Evolutionary conservation across 441 rosid species (phyloP), one percentile per base, ranked within the genome.

Genomic region (Brassica balearica): DNA sequence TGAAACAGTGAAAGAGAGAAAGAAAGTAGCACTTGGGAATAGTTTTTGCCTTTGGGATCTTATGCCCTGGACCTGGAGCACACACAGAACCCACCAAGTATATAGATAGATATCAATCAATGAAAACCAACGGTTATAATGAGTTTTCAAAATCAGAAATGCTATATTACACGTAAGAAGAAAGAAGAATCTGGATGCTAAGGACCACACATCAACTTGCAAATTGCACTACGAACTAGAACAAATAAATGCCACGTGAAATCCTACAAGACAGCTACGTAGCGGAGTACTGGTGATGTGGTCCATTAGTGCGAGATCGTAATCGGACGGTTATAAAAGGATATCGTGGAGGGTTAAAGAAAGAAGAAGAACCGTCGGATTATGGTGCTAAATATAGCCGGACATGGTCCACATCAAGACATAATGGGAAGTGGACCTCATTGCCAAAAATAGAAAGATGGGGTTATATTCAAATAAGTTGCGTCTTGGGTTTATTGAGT

Each of bases 351-450:
- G 11, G 25, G 25, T 65, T 11, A 60, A 56, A 61, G 62, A 76
- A 61, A 29, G 12, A 38, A 59, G 20, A 41, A 27, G 56, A 62
- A 65, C 75, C 83, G 89, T 85, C 85, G 73, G 87, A 84, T 81
- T 68, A 65, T 61, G 19, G 43, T 66, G n/a, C 87, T 85, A 29
- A 69, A 64, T 58, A 19, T 67, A 80, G 90, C 73, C 72, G 70
- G 76, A 83, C 93, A 88, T 67, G 2, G 71, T 92, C 90, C 76
- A 83, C 81, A 70, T 91, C 94, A 83, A 41, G 69, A 56, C 66
- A 48, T 83, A 68, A 82, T 82, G 87, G 81, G 91, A 83, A 86
- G 80, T 77, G 86, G 88, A 86, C 87, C 75, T 6, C 7, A 7
- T 70, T 55, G 8, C 82, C 63, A 0, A 36, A 80, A 85, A 65